phyloP scores from a whole-genome alignment of 2,329 filamentous ascomycete genomes.

The Aspergillus sp. region DNA sequence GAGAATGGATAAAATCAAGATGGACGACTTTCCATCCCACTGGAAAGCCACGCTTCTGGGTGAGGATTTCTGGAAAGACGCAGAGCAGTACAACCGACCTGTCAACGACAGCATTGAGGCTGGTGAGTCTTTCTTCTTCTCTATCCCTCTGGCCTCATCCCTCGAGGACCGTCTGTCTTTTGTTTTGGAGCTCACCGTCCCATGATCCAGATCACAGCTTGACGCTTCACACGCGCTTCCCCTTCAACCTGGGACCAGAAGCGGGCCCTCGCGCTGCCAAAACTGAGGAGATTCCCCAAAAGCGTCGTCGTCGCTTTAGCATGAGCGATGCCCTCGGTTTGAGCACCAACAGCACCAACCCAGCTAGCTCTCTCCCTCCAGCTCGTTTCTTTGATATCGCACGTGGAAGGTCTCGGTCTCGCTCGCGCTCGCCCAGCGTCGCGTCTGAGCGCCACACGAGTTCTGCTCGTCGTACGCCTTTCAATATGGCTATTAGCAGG shows the following conservation, averaged over 20 bases:
- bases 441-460: slow-evolving; percentile 5
- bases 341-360: background rate
- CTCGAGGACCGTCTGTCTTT: background rate
- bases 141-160: background rate
- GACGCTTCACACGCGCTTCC: slow-evolving; percentile 17
- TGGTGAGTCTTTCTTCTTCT: slow-evolving; percentile 5
- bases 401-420: slow-evolving; percentile 6
- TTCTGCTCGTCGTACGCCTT: slow-evolving; percentile 9
- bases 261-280: background rate
- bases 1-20: slow-evolving; percentile 4
- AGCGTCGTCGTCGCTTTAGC: slow-evolving; percentile 18
- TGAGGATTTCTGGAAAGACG: slow-evolving; percentile 23
- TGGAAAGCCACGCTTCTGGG: slow-evolving; percentile 24
- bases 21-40: slow-evolving; percentile 14
- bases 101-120: slow-evolving; percentile 13
- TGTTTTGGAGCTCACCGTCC: background rate
- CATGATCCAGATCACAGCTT: slow-evolving; percentile 8
- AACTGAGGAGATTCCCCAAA: background rate
- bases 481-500: slow-evolving; percentile 6
- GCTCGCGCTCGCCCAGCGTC: slow-evolving; percentile 7
- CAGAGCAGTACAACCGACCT: slow-evolving; percentile 12
- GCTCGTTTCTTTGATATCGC: slow-evolving; percentile 6
- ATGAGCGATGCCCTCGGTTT: slow-evolving; percentile 17
- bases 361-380: background rate
- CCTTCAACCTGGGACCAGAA: slow-evolving; percentile 17